Base-by-base conservation (phyloP, 768 basidiomycete species). In the Exidia glandulosa region DNA sequence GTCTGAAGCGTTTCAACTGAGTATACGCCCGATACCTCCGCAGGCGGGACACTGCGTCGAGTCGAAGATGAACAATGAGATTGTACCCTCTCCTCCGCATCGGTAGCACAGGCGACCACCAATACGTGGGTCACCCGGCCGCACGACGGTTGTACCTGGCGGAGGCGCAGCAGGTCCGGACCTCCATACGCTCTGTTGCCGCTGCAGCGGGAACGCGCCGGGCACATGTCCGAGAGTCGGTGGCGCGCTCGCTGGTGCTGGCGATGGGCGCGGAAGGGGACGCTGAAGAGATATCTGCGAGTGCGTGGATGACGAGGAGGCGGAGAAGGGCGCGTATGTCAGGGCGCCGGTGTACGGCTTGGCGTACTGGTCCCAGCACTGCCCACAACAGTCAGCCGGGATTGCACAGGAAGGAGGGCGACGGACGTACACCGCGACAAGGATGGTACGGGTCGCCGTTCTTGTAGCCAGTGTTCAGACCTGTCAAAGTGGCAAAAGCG, bases 391-490 rank as follows among this genome's bases (percentile, higher is more conserved):
- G 6, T 31, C 4, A 56, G 32, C 23, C 1, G 48, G 45, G 37
- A 41, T 58, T 47, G 57, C 6, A 6, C 33, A 33, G 48, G 61
- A n/a, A 23, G n/a, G 36, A 19, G 58, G 30, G 14, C 34, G 14
- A 16, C n/a, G 19, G 41, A 60, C 34, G 19, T 32, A 62, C 59
- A 32, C 59, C 55, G 60, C 76, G 75, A 66, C 90, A 90, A 5
- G 88, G 86, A 59, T 82, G 74, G 1, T 75, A 67, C 0, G 87
- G 86, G 68, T 90, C 87, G 36, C 73, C 74, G 60, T 79, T 74
- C 69, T 88, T 88, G 72, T 84, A 91, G 2, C 90, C 89, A 0
- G 79, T 81, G 68, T 92, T 91, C 37, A 75, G 74, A 65, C 89
- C 89, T 90, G 60, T 19, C 37, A 61, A 54, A 41, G 52, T n/a